A percentile compares a stretch with the other conserved stretches of the same genome.
Conservation (phyloP, 257 asterid genomes). For the Lithospermum erythrorhizon region DNA sequence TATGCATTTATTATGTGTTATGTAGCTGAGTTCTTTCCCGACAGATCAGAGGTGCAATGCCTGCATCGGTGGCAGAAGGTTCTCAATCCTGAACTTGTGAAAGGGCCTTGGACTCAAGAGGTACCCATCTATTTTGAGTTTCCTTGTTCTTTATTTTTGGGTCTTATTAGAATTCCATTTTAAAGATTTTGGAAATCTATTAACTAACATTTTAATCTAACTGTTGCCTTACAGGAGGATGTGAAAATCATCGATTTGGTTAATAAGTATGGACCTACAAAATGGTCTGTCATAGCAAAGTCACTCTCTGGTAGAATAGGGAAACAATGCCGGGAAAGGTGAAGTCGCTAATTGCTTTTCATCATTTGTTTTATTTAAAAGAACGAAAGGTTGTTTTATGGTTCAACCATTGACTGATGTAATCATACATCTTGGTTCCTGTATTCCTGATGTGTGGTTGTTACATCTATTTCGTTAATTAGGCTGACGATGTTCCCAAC, state of each 20-base stretch:
- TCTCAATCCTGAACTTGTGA: slow-evolving; percentile 94
- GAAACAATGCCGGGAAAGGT: slow-evolving; percentile 99
- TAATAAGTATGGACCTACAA: slow-evolving; percentile 82
- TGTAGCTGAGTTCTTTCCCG: slow-evolving; percentile 93
- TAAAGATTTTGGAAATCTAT: background rate
- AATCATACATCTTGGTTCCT: background rate
- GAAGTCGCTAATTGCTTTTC: slow-evolving; percentile 9
- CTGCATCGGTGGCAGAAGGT: slow-evolving; percentile 99
- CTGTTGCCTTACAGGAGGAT: slow-evolving; percentile 63
- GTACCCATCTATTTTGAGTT: slow-evolving; percentile 26
- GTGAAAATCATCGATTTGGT: slow-evolving; percentile 75
- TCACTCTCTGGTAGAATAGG: slow-evolving; percentile 97
- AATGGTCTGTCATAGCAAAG: slow-evolving; percentile 95
- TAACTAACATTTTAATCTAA: background rate
- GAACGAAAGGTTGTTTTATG: background rate
- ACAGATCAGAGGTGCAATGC: slow-evolving; percentile 99
- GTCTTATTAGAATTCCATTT: background rate
- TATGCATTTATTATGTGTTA: slow-evolving; percentile 15
- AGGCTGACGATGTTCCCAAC: background rate
- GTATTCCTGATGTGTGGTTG: background rate
- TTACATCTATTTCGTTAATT: background rate
- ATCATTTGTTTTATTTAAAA: background rate
- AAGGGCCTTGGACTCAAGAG: slow-evolving; percentile 99
- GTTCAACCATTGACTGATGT: background rate
- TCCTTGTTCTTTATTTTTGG: background rate